These are phyloP conservation scores for Rhexocercosporidium sp. DNA, from an alignment of 2,329 filamentous ascomycete genomes.

Conservation along the genomic window DNA sequence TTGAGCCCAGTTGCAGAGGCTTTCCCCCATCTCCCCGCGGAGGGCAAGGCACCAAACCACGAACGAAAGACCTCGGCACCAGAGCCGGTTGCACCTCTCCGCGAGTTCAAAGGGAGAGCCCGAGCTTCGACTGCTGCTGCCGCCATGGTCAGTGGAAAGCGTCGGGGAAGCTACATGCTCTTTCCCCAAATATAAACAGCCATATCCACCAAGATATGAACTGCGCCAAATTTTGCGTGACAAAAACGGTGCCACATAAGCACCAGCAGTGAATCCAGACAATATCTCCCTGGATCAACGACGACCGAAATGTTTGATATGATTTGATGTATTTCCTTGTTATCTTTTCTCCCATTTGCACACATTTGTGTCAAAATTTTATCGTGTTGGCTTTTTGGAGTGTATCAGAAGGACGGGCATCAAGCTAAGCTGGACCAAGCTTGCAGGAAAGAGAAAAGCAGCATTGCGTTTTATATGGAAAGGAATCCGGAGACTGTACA, in stretches of 20 bases:
- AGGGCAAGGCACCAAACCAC: constrained; percentile 26
- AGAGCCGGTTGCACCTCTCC: constrained; percentile 24
- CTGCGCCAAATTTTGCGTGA: neutral
- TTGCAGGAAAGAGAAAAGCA: constrained; percentile 11
- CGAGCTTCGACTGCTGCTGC: constrained; percentile 33
- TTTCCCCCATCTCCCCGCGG: constrained; percentile 15
- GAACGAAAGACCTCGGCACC: constrained; percentile 40
- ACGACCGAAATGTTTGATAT: constrained; percentile 22
- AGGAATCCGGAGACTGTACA: neutral
- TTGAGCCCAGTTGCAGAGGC: constrained; percentile 40
- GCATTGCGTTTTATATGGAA: constrained; percentile 3
- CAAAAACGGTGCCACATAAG: neutral
- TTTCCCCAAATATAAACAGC: constrained; percentile 34
- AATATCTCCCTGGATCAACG: neutral
- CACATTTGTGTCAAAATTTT: neutral
- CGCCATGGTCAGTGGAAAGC: constrained; percentile 25
- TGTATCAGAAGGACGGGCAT: constrained; percentile 13
- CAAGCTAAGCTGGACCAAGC: constrained; percentile 20
- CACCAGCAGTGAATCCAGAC: neutral
- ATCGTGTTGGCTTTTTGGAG: neutral
- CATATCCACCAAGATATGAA: neutral
- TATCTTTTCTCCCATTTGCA: neutral
- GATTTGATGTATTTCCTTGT: constrained; percentile 29
- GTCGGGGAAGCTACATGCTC: constrained; percentile 39
- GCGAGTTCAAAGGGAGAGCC: constrained; percentile 32